Conservation (phyloP, 805 yeast genomes). For the Diddensiella santjacobensis region DNA sequence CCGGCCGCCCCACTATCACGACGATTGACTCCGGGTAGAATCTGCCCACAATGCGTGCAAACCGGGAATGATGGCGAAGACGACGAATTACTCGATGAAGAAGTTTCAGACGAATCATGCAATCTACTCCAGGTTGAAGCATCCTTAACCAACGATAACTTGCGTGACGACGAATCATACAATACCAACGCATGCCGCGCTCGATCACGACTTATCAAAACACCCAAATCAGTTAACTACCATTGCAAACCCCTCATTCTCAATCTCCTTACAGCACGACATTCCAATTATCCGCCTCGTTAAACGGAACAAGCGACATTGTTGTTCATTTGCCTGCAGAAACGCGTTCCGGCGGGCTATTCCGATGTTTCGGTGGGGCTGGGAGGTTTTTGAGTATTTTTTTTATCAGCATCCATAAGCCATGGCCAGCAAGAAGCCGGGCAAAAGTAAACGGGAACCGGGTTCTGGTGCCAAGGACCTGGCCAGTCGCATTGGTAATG, state of each 20-base stretch:
- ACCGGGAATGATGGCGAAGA: background rate
- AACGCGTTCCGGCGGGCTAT: no score
- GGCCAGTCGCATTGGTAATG: background rate
- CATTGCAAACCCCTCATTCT: background rate
- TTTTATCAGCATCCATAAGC: background rate
- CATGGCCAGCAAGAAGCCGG: background rate
- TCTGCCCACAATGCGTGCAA: conserved; percentile 21
- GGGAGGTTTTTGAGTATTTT: no score
- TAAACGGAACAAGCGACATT: conserved; percentile 18
- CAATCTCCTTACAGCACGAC: conserved; percentile 18
- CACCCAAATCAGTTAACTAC: background rate
- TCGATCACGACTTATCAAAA: conserved; percentile 13
- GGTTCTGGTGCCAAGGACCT: background rate
- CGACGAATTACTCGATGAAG: background rate
- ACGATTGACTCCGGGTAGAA: background rate
- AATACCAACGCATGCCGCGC: conserved; percentile 20
- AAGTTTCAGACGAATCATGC: background rate
- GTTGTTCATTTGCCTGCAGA: background rate
- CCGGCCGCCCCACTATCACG: background rate
- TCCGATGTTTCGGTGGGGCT: no score
- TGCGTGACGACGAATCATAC: conserved; percentile 16
- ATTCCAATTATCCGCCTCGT: conserved; percentile 15
- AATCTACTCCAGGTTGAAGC: conserved; percentile 3
- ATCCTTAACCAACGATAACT: conserved; percentile 19
- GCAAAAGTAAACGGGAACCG: background rate